A percentile compares a stretch with the other conserved stretches of the same genome.
These are phyloP conservation scores for Ustilago cynodontis DNA, from an alignment of 1,284 basidiomycete genomes.

Conservation along the genomic window DNA sequence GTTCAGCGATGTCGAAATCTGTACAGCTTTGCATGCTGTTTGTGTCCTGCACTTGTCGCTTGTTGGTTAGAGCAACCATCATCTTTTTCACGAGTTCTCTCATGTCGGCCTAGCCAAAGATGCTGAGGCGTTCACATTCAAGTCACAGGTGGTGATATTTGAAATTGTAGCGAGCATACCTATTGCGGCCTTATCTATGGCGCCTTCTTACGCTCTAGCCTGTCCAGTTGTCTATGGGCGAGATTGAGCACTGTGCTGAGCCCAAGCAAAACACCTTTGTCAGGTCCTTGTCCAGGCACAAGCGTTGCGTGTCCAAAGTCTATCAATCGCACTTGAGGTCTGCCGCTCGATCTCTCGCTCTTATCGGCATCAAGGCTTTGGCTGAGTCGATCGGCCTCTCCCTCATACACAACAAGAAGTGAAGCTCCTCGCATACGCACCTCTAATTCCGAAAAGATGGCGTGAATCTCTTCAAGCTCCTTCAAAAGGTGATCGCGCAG, in stretches of 20 bases:
- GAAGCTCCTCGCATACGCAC: constrained; percentile 85
- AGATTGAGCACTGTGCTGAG: constrained; percentile 74
- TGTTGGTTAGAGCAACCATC: too few species aligned
- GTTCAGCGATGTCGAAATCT: too few species aligned
- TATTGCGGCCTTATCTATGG: not conserved
- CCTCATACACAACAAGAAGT: constrained; percentile 87
- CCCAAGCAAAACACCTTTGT: constrained; percentile 81
- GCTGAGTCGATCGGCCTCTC: constrained; percentile 73
- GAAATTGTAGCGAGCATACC: too few species aligned
- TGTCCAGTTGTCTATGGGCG: constrained; percentile 13
- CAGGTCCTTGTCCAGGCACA: constrained; percentile 80
- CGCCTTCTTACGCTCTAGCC: constrained; percentile 7
- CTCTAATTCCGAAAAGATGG: constrained; percentile 75
- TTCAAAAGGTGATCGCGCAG: constrained; percentile 71
- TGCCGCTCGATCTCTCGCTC: not conserved
- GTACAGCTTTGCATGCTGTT: too few species aligned
- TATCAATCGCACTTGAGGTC: constrained; percentile 78
- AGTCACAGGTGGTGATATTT: too few species aligned
- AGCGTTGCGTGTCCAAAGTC: constrained; percentile 91
- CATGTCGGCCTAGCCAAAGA: not conserved
- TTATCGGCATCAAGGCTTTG: constrained; percentile 17
- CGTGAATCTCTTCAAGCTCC: constrained; percentile 73
- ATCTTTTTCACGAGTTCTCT: too few species aligned
- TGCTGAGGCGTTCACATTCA: not conserved
- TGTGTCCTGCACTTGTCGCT: too few species aligned